Base-by-base conservation (phyloP, 345 rosid species). In the Syzygium aromaticum region DNA sequence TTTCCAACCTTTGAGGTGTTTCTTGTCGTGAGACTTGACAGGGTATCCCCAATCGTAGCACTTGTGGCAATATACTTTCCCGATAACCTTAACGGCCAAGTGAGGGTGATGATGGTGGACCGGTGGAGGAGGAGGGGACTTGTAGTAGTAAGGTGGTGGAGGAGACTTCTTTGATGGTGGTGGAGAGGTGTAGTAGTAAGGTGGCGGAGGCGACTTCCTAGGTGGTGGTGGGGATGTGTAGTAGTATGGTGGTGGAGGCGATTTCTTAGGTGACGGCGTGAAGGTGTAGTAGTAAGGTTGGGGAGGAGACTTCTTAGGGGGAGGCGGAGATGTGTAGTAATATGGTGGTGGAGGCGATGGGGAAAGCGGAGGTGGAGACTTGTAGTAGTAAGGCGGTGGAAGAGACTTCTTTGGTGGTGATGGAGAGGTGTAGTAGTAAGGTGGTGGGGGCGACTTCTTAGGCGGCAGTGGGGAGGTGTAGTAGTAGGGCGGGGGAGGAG, bases 1-100 rank as follows among this genome's bases (percentile, higher is more conserved):
- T 77, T 46, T 78, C 9, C 8, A 54, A 91, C 92, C 92, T 89
- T 91, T 86, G 73, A 89, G 89, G 84, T 91, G 90, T n/a, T 91
- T 89, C 82, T 89, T 91, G 78, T 49, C 54, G 51, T 88, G 90
- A 16, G 92, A 91, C 57, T 89, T 86, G 11, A 85, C 5, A 30
- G 87, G 80, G 54, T 23, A 17, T 8, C 16, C 51, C 87, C 87
- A 85, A 30, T 85, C 52, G 27, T 85, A 85, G 33, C 87, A 85
- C 87, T 46, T 85, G 54, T 85, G 16, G 87, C 87, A 89, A 40
- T 91, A 91, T 38, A 91, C 92, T 82, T 91, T 89, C 17, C 91
- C 91, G 27, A 91, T 90, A 14, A 91, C 92, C 88, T 91, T 91
- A 11, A 89, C 86, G 1, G 80, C 84, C 43, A 91, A 54, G 40